phyloP scores from a whole-genome alignment of 306 rosid genomes.

The Vigna nakashimae region DNA sequence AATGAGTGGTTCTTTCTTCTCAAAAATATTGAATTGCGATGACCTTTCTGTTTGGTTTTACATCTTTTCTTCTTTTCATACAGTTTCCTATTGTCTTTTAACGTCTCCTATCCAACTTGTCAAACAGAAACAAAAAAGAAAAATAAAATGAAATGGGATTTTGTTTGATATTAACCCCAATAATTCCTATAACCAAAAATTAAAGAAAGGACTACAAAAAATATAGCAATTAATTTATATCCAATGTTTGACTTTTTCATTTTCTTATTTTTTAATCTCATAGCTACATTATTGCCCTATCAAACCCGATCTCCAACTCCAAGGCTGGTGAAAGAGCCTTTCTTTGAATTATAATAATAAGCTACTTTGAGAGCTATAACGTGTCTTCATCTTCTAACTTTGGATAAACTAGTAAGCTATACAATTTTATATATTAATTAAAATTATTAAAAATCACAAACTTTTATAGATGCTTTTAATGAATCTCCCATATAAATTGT shows the following conservation, averaged over 20 bases:
- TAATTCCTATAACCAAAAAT: constrained; percentile 30
- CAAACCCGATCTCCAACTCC: constrained; percentile 33
- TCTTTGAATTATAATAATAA: constrained; percentile 14
- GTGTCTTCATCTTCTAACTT: background rate
- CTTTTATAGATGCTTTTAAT: no score
- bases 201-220: background rate
- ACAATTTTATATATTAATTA: background rate
- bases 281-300: constrained; percentile 48
- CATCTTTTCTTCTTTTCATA: constrained; percentile 47
- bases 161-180: constrained; percentile 46
- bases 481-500: no score
- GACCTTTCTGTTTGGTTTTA: constrained; percentile 53
- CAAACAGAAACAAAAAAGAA: constrained; percentile 36
- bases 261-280: constrained; percentile 36
- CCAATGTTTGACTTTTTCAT: constrained; percentile 53
- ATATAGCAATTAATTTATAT: background rate
- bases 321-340: constrained; percentile 19
- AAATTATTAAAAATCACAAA: background rate
- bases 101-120: constrained; percentile 51
- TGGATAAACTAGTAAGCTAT: background rate
- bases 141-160: constrained; percentile 1
- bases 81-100: constrained; percentile 39
- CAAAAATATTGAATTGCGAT: constrained; percentile 49
- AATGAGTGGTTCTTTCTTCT: constrained; percentile 68
- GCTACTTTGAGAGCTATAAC: background rate